Evolutionary conservation across 2,329 filamentous ascomycete genomes (phyloP).

Genomic region (Pyrenophora teres): DNA sequence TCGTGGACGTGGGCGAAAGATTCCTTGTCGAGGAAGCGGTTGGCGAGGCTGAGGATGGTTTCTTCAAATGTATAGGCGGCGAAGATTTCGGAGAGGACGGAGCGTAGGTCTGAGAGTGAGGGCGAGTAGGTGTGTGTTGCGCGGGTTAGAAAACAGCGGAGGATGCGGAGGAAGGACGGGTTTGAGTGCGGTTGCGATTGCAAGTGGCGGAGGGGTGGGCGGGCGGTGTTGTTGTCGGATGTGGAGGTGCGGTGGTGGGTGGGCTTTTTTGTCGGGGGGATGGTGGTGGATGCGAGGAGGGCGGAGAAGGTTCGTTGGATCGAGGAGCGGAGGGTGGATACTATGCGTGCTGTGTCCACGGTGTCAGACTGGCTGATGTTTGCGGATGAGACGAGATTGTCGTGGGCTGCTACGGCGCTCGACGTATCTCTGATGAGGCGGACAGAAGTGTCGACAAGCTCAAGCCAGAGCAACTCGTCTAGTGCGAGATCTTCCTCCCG

Average conservation of each 20-base stretch:
- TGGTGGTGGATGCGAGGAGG: constrained; percentile 71
- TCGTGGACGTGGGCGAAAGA: constrained; percentile 82
- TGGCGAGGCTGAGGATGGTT: constrained; percentile 82
- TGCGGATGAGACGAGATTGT: constrained; percentile 33
- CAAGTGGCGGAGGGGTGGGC: constrained; percentile 30
- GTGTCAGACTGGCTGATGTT: constrained; percentile 21
- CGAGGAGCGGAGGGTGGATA: constrained; percentile 71
- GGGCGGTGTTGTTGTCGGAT: constrained; percentile 11
- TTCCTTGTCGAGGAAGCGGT: constrained; percentile 83
- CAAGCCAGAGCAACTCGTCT: constrained; percentile 69
- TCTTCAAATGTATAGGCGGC: constrained; percentile 95
- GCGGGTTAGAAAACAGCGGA: constrained; percentile 84
- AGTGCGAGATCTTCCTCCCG: constrained; percentile 62
- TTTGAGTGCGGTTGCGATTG: constrained; percentile 54
- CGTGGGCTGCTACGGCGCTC: constrained; percentile 53
- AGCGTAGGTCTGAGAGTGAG: constrained; percentile 82
- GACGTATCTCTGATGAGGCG: constrained; percentile 55
- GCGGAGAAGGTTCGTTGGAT: constrained; percentile 93
- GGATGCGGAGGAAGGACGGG: constrained; percentile 82
- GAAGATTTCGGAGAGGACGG: constrained; percentile 87
- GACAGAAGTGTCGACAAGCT: constrained; percentile 66
- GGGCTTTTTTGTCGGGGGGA: constrained; percentile 25
- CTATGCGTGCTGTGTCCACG: constrained; percentile 65
- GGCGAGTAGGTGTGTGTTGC: constrained; percentile 77
- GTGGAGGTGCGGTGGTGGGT: constrained; percentile 32